phyloP scores from a whole-genome alignment of 2,329 filamentous ascomycete species.

The Ophiostoma angusticollis region DNA sequence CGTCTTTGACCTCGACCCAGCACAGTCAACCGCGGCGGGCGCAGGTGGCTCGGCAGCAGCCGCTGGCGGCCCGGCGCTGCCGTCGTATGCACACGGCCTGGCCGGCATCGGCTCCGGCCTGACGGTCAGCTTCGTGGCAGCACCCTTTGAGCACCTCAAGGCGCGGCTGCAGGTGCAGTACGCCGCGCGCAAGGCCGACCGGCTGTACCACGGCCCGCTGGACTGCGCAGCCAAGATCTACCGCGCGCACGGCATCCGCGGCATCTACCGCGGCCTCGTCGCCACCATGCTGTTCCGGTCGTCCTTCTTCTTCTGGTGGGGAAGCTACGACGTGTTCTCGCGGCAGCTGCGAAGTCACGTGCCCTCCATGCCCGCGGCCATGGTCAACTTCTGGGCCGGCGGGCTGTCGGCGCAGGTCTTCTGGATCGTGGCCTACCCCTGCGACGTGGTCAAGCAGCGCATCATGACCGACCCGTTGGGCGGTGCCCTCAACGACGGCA shows the following conservation, averaged over 20 bases:
- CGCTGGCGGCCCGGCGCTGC: slow-evolving; percentile 40
- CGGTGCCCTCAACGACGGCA: slow-evolving; percentile 52
- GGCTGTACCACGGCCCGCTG: slow-evolving; percentile 75
- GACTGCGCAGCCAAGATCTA: slow-evolving; percentile 67
- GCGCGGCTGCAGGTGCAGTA: slow-evolving; percentile 92
- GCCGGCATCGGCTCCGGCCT: slow-evolving; percentile 78
- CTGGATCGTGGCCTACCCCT: slow-evolving; percentile 85
- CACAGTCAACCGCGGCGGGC: slow-evolving; percentile 32
- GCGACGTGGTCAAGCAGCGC: slow-evolving; percentile 87
- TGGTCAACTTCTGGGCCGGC: slow-evolving; percentile 94
- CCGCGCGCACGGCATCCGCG: slow-evolving; percentile 58
- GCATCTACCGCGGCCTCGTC: slow-evolving; percentile 73
- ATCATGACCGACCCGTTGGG: slow-evolving; percentile 93
- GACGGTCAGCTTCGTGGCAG: slow-evolving; percentile 86
- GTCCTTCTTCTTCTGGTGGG: slow-evolving; percentile 99
- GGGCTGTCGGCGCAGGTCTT: slow-evolving; percentile 88
- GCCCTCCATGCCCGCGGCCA: slow-evolving; percentile 56
- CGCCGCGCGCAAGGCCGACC: slow-evolving; percentile 59
- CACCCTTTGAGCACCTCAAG: slow-evolving; percentile 91
- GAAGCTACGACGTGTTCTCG: slow-evolving; percentile 79
- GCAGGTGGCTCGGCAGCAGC: slow-evolving; percentile 15
- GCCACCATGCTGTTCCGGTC: slow-evolving; percentile 81
- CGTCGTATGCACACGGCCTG: slow-evolving; percentile 69
- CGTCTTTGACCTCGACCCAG: slow-evolving; percentile 44
- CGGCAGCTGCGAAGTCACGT: slow-evolving; percentile 54